Evolutionary conservation across 2,329 filamentous ascomycete genomes (phyloP).

Genomic region (Tolypocladium cylindrosporum): DNA sequence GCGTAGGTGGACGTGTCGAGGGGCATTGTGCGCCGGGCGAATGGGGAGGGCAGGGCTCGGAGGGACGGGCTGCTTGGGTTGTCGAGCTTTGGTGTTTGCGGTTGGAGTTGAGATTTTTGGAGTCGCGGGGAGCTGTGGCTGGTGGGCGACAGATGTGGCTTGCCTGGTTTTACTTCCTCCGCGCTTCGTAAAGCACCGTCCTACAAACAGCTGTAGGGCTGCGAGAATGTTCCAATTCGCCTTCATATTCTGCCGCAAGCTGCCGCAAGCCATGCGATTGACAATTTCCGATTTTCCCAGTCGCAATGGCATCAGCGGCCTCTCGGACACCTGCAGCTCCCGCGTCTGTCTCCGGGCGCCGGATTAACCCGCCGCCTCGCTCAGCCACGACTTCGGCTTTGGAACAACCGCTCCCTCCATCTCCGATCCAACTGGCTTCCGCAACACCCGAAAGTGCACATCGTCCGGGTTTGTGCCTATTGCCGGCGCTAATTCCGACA

Average conservation of each 20-base stretch:
- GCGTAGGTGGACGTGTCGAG: slow-evolving; percentile 91
- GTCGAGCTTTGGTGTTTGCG: background rate
- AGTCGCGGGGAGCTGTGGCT: background rate
- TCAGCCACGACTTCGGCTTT: background rate
- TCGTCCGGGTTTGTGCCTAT: background rate
- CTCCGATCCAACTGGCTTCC: background rate
- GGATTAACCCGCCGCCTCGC: background rate
- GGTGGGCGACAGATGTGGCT: background rate
- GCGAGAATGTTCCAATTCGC: background rate
- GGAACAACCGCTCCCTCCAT: background rate
- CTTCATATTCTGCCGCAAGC: too few relatives aligned
- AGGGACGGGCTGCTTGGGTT: too few relatives aligned
- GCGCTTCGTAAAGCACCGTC: background rate
- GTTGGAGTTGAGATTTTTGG: background rate
- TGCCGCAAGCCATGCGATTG: background rate
- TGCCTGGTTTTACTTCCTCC: background rate
- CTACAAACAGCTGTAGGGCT: background rate
- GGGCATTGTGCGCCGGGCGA: slow-evolving; percentile 50
- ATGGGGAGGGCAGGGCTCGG: background rate
- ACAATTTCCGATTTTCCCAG: background rate
- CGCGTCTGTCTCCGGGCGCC: background rate
- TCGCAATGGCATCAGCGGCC: background rate
- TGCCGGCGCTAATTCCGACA: background rate
- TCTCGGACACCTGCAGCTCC: background rate
- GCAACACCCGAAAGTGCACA: background rate